Evolutionary conservation across 305 asterid species (phyloP), one percentile per base, ranked within the genome.

Genomic region (Nicotiana rustica): DNA sequence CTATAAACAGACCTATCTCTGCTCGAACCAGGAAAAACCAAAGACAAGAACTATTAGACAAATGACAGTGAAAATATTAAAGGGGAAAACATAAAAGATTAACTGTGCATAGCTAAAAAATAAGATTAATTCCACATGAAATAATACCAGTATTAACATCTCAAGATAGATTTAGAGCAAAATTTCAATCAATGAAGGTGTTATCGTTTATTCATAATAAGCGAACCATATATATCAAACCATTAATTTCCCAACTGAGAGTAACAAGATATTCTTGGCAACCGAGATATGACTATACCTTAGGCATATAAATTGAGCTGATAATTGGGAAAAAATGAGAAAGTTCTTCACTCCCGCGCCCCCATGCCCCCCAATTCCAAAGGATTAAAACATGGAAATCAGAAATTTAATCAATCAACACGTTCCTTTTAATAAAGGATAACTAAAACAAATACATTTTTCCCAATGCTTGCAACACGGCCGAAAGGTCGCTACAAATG

Each of bases 1-100:
- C 41, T 75, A 75, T 25, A 14, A 49, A 49, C 21, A 25, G 79
- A 75, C 14, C 41, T 75, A 52, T 75, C 64, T 49, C 79, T 75
- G 79, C 60, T 25, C 64, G 2, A 49, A 52, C 25, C 79, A 73
- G 1, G 13, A 78, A 77, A 78, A 59, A 56, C 0, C 47, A 56
- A 31, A 57, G n/a, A 33, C 7, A 0, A 44, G 29, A 41, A 19
- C 61, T 13, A 75, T 75, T 15, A 75, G 25, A 49, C 64, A 75
- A 25, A 21, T 49, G 25, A 47, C 62, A 6, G 61, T 60, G 79
- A 49, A 73, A 64, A 49, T 21, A 25, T 25, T 25, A 25, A 64
- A 64, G 68, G 68, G 66, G 17, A 21, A 64, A 25, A 25, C 17
- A 64, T 4, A 21, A 10, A 21, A 25, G 2, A 4, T 13, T 29